Base-by-base conservation (phyloP, 2,329 filamentous ascomycete genomes). In the Paramyrothecium roridum region DNA sequence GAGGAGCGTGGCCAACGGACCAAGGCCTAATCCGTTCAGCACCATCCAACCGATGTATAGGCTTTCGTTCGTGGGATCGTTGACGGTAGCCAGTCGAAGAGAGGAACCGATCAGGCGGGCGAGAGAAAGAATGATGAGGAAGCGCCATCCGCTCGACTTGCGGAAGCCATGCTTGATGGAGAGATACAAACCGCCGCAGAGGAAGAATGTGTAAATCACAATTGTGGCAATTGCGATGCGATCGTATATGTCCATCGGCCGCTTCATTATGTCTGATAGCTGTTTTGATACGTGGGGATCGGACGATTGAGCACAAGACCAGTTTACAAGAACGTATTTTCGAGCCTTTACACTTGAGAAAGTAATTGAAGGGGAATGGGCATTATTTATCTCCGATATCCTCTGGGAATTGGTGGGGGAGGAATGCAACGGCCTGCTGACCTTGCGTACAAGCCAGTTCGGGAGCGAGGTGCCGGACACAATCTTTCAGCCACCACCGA, bases 71-170 rank as follows among this genome's bases (percentile, higher is more conserved):
- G 76, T 80, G 0, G 81, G 80, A 56, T 85, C 79, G 17, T 84
- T 66, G 49, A 84, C 58, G 45, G 67, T 70, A 48, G 64, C 70
- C 8, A 73, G 67, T 54, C 63, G 66, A 13, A 86, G 56, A 19
- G 75, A 72, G 59, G 84, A 77, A 57, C 75, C 70, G 50, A 86
- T 75, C 54, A 88, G 82, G 73, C 87, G 83, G 54, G 68, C 75
- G 17, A 85, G 71, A 2, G 84, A 75, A 17, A 85, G 75, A 22
- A 88, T 76, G 16, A 87, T 73, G 62, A 87, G 80, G 11, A 86
- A 75, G 23, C 85, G 77, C 49, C 84, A 87, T 3, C 84, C 84
- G 17, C 81, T 80, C 8, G 85, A 78, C 76, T 86, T 84, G 4
- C 71, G 61, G 65, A 79, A 81, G 80, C 84, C 70, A 54, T 73